These are phyloP conservation scores for Plectranthus barbatus DNA, from an alignment of 257 asterid genomes.

Conservation along the genomic window DNA sequence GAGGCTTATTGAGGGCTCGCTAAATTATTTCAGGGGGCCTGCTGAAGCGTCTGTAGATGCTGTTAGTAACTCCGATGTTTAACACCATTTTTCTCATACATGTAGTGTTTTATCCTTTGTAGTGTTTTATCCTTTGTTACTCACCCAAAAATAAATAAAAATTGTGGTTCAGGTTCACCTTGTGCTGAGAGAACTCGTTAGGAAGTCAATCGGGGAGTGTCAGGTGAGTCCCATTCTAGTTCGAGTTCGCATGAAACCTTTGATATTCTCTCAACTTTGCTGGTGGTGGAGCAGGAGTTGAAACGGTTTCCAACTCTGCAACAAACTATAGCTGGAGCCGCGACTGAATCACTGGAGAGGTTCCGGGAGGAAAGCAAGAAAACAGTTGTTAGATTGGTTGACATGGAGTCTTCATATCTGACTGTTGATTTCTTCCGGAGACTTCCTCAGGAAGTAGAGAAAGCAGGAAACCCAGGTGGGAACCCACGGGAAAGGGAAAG, in stretches of 20 bases:
- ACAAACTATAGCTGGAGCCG: constrained; percentile 73
- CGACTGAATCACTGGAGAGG: constrained; percentile 70
- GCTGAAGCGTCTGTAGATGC: constrained; percentile 98
- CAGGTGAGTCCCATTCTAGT: constrained; percentile 42
- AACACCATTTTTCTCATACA: neutral
- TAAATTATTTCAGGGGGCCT: constrained; percentile 88
- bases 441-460: constrained; percentile 94
- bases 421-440: constrained; percentile 93
- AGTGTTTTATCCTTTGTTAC: constrained; percentile 1
- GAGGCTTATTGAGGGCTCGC: constrained; percentile 83
- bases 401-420: constrained; percentile 87
- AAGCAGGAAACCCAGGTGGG: constrained; percentile 44
- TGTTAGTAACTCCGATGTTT: constrained; percentile 40
- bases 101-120: neutral
- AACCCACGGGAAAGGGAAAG: constrained; percentile 16
- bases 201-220: constrained; percentile 87
- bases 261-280: constrained; percentile 3
- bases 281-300: constrained; percentile 50
- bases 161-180: constrained; percentile 62
- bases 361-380: constrained; percentile 84
- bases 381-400: constrained; percentile 78
- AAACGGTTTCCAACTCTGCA: constrained; percentile 87
- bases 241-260: neutral
- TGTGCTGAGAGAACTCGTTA: constrained; percentile 87
- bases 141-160: constrained; percentile 1